Percentiles rank a stretch among this genome's conserved stretches.
Evolutionary conservation across 75 land plant species (phyloP).

Genomic region (Picea glauca): DNA sequence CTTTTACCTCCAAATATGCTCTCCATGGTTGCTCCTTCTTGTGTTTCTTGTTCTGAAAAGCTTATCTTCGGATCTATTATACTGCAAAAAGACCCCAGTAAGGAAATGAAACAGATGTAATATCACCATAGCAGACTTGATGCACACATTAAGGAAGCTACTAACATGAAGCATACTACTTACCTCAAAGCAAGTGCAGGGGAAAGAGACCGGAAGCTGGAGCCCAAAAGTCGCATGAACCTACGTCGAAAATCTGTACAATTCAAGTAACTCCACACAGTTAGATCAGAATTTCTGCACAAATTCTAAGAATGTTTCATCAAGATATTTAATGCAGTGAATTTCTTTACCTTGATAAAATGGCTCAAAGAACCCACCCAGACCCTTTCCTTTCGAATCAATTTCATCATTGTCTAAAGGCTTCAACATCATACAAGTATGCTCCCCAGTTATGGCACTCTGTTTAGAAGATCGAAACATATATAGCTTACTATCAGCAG

Average conservation of each 20-base stretch:
- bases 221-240: conserved; percentile 52
- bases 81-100: conserved; percentile 28
- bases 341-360: conserved; percentile 64
- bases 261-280: not conserved
- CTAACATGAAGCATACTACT: not conserved
- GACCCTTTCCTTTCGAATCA: conserved; percentile 35
- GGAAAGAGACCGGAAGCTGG: conserved; percentile 55
- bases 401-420: conserved; percentile 88
- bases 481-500: not conserved
- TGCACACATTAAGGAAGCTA: not conserved
- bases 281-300: not conserved
- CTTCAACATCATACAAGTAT: conserved; percentile 84
- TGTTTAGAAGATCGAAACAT: conserved; percentile 14
- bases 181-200: conserved; percentile 93
- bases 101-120: not conserved
- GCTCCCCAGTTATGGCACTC: conserved; percentile 97
- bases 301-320: not conserved
- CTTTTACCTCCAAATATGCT: conserved; percentile 32
- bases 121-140: not conserved
- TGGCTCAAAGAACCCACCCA: conserved; percentile 67
- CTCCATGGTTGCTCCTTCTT: conserved; percentile 30
- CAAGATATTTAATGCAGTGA: not conserved
- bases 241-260: conserved; percentile 77
- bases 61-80: conserved; percentile 76
- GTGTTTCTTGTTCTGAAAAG: conserved; percentile 54